Base-by-base conservation (phyloP, 1,284 basidiomycete species). In the Cutaneotrichosporon arboriforme region DNA sequence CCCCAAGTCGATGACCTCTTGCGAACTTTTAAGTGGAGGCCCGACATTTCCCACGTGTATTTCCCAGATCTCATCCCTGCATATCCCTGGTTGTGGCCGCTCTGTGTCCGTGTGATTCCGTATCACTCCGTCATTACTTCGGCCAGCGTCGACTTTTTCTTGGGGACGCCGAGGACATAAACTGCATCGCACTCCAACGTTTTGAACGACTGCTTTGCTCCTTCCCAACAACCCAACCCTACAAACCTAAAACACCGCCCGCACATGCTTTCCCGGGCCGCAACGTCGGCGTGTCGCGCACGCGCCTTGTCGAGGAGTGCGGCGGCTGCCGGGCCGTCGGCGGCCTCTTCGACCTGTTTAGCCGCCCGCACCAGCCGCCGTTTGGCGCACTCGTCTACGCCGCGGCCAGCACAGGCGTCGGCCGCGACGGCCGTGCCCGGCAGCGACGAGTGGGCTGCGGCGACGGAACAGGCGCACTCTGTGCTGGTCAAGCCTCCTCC, bases 381-480 rank as follows among this genome's bases (percentile, higher is more conserved):
- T 20, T n/a, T 8, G 15, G 40, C 51, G 31, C 60, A 59, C 54
- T 58, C 54, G 38, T 51, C 53, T 14, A 39, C 45, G n/a, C 50
- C 55, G 17, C 45, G 45, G 31, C 45, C 44, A 13, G 33, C 54
- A 10, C 35, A 51, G 8, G 54, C 58, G 3, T 35, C 49, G 8
- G 45, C 55, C 7, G 51, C 56, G 2, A 31, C 26, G 7, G 38
- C 49, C 1, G 47, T 49, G 2, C 21, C 51, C 9, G 37, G 22
- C 22, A 35, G 22, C 18, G 13, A n/a, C 18, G 34, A 51, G 8
- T 73, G 72, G 72, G 72, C 68, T n/a, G 64, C 64, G 37, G 72
- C 72, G 18, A 73, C 72, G 15, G 68, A 72, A 59, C 63, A 64
- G 0, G 72, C 72, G 10, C 70, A 73, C 52, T 60, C 60, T 2